phyloP scores from a whole-genome alignment of 371 early-diverging fungal species.

The Sporodiniella umbellata region DNA sequence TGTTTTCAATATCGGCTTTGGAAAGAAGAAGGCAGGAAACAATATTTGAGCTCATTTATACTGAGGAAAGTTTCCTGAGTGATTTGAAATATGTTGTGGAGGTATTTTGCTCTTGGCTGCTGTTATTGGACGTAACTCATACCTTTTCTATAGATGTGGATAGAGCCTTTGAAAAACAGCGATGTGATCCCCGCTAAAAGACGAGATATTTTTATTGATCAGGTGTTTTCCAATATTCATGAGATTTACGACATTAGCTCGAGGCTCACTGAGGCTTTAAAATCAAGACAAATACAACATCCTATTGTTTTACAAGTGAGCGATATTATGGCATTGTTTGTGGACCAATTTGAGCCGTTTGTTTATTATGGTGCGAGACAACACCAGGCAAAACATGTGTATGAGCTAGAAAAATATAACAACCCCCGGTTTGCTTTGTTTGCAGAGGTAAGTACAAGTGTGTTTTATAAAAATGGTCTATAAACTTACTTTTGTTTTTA shows the following conservation, averaged over 20 bases:
- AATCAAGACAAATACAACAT: constrained; percentile 69
- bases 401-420: constrained; percentile 30
- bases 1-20: constrained; percentile 60
- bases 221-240: constrained; percentile 80
- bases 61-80: constrained; percentile 81
- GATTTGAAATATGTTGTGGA: constrained; percentile 47
- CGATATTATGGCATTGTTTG: constrained; percentile 77
- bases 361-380: constrained; percentile 87
- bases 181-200: constrained; percentile 64
- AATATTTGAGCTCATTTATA: constrained; percentile 86
- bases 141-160: constrained; percentile 57
- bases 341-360: constrained; percentile 71
- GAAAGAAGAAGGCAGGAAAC: constrained; percentile 86
- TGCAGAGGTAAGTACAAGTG: constrained; percentile 51
- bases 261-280: constrained; percentile 65
- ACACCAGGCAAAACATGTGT: constrained; percentile 61
- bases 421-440: constrained; percentile 35
- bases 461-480: no score
- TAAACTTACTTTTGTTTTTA: constrained; percentile 16
- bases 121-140: no score
- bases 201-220: constrained; percentile 66
- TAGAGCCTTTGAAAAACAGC: constrained; percentile 64
- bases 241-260: constrained; percentile 71
- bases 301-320: constrained; percentile 81
- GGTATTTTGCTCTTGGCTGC: no score